A percentile compares a stretch with the other conserved stretches of the same genome.
Conservation (phyloP, 176 grass and related monocot genomes). For the Carex scoparia region DNA sequence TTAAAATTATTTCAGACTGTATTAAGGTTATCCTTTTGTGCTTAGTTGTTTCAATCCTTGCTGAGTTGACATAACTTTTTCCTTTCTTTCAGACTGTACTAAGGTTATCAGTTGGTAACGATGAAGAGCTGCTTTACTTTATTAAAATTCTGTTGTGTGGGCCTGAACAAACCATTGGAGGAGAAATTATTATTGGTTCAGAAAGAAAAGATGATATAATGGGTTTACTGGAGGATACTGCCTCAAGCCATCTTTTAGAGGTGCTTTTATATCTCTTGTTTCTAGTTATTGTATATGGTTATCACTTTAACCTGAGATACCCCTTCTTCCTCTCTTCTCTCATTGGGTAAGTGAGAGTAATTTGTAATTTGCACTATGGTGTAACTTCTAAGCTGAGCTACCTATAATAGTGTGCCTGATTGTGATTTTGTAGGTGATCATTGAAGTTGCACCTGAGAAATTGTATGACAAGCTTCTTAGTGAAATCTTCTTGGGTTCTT, state of each 20-base stretch:
- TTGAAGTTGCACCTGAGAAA: conserved; percentile 83
- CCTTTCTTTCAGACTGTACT: conserved; percentile 46
- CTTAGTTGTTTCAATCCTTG: background rate
- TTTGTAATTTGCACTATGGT: background rate
- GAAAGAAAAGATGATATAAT: conserved; percentile 61
- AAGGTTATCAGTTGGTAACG: conserved; percentile 60
- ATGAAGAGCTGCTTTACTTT: conserved; percentile 50
- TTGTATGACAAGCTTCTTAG: conserved; percentile 52
- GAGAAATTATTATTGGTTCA: conserved; percentile 29
- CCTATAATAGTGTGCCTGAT: background rate
- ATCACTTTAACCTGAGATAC: background rate
- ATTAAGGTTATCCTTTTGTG: background rate
- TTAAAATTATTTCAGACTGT: background rate
- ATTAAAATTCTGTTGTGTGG: conserved; percentile 63
- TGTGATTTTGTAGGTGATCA: conserved; percentile 53
- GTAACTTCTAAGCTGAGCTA: background rate
- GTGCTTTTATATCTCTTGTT: conserved; percentile 29
- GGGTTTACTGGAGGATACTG: conserved; percentile 75
- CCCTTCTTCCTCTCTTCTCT: background rate
- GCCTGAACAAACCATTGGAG: conserved; percentile 23
- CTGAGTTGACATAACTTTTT: background rate
- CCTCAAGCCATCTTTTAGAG: conserved; percentile 93
- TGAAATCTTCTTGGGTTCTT: conserved; percentile 50
- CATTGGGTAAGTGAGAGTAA: background rate
- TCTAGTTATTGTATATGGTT: background rate